Evolutionary conservation across 2,329 filamentous ascomycete species (phyloP).

Genomic region (Cladosporium sp.): DNA sequence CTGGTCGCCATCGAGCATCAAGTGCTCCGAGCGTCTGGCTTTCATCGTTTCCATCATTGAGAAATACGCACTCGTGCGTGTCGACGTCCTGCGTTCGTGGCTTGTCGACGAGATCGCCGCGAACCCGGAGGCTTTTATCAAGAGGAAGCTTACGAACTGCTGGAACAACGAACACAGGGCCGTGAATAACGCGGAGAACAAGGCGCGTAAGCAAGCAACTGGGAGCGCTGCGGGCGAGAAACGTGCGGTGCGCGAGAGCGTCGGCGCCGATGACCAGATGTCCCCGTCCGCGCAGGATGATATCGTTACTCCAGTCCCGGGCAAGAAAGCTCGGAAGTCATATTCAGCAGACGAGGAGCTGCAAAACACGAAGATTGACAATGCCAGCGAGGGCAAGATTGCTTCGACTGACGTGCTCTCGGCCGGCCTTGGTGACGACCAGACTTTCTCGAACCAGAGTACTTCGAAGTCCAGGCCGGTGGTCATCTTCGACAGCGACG

Average conservation of each 20-base stretch:
- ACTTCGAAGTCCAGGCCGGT: too few relatives aligned
- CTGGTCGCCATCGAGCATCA: neutral
- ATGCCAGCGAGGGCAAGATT: neutral
- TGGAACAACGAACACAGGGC: neutral
- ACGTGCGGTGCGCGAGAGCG: neutral
- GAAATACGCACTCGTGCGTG: neutral
- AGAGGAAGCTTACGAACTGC: neutral
- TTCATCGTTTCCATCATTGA: neutral
- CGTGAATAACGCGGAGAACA: neutral
- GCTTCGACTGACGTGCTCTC: neutral
- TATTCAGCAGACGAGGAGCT: neutral
- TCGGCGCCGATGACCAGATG: neutral
- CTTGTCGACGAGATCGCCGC: neutral
- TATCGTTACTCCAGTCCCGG: neutral
- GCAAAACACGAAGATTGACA: neutral
- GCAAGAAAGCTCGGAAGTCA: neutral
- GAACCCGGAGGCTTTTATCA: neutral
- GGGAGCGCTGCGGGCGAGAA: neutral
- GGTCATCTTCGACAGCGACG: too few relatives aligned
- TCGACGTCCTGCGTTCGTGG: neutral
- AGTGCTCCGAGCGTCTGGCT: neutral
- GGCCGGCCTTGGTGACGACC: neutral
- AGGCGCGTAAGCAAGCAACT: neutral
- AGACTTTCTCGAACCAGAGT: too few relatives aligned
- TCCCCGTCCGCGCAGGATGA: neutral